Base-by-base conservation (phyloP, 495 filamentous ascomycete species). In the Hypomontagnella monticulosa region DNA sequence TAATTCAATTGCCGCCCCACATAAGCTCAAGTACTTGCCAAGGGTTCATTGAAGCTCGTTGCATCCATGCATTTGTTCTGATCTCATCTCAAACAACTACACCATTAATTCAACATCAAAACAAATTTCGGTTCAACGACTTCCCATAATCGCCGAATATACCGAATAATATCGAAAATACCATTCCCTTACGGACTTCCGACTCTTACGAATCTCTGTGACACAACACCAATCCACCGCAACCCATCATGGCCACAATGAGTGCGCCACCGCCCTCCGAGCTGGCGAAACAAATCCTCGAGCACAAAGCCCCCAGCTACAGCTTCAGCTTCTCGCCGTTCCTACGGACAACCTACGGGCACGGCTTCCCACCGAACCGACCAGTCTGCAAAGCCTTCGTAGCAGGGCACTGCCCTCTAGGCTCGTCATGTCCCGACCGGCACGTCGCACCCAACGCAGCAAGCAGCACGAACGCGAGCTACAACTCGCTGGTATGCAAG, bases 401-500 rank as follows among this genome's bases (percentile, higher is more conserved):
- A 62, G 63, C 76, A 3, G 89, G 90, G 49, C 87, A 91, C 79
- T 97, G 93, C 72, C 93, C 92, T 0, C 78, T 90, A 16, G 92
- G 92, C 38, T 83, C 87, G 41, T 78, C 82, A 18, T 97, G 93
- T 67, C 87, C 92, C 1, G 91, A 93, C 50, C 77, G 76, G 0
- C 79, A 81, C 76, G 63, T 66, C 8, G 44, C 68, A 16, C 61
- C 71, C 37, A 49, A 61, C 56, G 40, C 65, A 27, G 60, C 60
- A 56, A 51, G 51, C 36, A 66, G 63, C 63, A 66, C 49, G 12
- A 69, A 71, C 61, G 71, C 74, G 41, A 75, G 75, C 36, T 89
- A 86, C 67, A 87, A 86, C 66, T 86, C 82, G 4, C 84, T 97
- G 0, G 93, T 99, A 57, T 99, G 95, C 87, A 99, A 99, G 80